phyloP scores from a whole-genome alignment of 176 grass and related monocot genomes.

The Puya raimondii region DNA sequence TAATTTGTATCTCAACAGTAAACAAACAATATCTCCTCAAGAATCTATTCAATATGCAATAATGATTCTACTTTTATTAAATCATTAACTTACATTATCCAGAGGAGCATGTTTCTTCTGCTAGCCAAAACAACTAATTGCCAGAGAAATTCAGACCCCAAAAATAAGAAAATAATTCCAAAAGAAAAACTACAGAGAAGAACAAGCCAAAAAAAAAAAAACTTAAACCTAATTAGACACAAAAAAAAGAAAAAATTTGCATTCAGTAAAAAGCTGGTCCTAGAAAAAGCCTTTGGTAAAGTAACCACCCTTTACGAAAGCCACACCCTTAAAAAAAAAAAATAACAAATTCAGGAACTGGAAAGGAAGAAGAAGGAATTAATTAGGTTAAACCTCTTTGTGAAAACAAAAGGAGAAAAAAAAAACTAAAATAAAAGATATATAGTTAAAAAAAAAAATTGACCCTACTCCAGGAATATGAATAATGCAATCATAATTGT shows the following conservation, averaged over 20 bases:
- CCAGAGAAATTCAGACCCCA: not conserved
- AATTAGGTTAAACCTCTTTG: too few relatives aligned
- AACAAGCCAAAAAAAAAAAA: not conserved
- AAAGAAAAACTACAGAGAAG: not conserved
- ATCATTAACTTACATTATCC: not conserved
- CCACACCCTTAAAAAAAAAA: too few relatives aligned
- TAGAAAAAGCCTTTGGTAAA: not conserved
- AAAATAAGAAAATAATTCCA: too few relatives aligned
- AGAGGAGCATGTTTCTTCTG: not conserved
- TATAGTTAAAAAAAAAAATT: too few relatives aligned
- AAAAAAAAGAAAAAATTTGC: not conserved
- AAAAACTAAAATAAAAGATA: too few relatives aligned
- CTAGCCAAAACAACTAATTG: conserved; percentile 1
- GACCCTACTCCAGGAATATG: too few relatives aligned
- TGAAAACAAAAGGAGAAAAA: too few relatives aligned
- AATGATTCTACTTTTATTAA: not conserved
- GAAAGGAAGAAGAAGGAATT: too few relatives aligned
- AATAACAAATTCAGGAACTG: too few relatives aligned
- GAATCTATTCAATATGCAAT: not conserved
- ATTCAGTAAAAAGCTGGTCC: not conserved
- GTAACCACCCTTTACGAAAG: not conserved
- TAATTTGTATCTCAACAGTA: not conserved
- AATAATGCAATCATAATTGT: too few relatives aligned
- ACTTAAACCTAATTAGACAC: not conserved
- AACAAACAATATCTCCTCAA: not conserved